phyloP scores from a whole-genome alignment of 225 moss, liverwort and hornwort species.

The Pleurozium schreberi region DNA sequence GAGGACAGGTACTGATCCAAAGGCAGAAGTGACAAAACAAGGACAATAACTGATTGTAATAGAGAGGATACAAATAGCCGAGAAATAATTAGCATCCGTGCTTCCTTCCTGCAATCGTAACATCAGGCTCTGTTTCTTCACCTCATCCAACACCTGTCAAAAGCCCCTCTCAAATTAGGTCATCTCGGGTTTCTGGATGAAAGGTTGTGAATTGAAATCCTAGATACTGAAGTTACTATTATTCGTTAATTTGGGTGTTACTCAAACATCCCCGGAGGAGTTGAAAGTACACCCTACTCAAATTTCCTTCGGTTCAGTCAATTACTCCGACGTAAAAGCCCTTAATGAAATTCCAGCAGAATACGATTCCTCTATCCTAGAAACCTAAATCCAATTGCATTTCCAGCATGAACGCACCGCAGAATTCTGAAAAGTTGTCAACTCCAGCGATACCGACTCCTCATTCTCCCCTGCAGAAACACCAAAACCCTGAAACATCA shows the following conservation, averaged over 20 bases:
- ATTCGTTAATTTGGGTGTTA: neutral
- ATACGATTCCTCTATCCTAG: neutral
- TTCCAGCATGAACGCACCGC: conserved; percentile 7
- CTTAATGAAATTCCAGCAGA: neutral
- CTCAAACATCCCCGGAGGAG: neutral
- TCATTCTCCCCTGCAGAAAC: conserved; percentile 23
- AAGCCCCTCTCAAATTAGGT: neutral
- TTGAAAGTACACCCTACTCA: neutral
- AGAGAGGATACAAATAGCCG: conserved; percentile 43
- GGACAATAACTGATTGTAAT: neutral
- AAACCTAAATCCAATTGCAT: neutral
- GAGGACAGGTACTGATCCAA: neutral
- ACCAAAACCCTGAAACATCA: neutral
- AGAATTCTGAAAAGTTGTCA: conserved; percentile 26
- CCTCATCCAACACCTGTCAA: conserved; percentile 37
- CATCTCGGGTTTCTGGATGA: neutral
- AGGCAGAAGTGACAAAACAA: neutral
- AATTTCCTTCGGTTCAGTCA: neutral
- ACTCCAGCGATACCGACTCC: conserved; percentile 36
- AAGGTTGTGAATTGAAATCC: neutral
- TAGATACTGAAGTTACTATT: neutral
- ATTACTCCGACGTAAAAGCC: neutral
- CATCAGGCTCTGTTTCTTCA: conserved; percentile 35
- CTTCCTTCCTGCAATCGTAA: conserved; percentile 35
- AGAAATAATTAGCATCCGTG: conserved; percentile 29